Conservation (phyloP, 2,329 filamentous ascomycete species). For the Fusarium graminum region DNA sequence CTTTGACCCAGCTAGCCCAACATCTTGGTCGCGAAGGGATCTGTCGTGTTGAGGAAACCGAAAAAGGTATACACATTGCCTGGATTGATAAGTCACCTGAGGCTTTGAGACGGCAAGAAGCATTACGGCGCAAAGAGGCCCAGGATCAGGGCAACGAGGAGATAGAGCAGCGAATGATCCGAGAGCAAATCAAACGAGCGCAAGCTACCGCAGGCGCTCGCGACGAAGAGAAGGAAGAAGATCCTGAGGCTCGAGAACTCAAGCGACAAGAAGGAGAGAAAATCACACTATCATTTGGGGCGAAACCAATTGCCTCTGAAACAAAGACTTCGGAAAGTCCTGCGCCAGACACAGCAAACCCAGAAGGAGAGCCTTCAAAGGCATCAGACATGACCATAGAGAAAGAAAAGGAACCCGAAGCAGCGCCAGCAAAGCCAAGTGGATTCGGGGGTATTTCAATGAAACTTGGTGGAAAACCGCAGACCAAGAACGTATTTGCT, state of each 20-base stretch:
- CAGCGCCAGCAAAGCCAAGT: constrained; percentile 51
- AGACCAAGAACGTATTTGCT: constrained; percentile 82
- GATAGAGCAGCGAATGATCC: constrained; percentile 84
- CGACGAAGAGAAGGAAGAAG: constrained; percentile 56
- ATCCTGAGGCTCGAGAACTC: constrained; percentile 61
- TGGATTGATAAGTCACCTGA: constrained; percentile 96
- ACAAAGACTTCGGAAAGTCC: constrained; percentile 37
- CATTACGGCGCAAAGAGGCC: constrained; percentile 83
- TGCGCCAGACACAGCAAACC: constrained; percentile 21
- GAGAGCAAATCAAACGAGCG: constrained; percentile 85
- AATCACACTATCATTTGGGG: constrained; percentile 77
- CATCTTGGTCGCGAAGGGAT: constrained; percentile 87
- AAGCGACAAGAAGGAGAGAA: constrained; percentile 79
- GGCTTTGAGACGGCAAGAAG: constrained; percentile 82
- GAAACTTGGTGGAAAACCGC: constrained; percentile 73
- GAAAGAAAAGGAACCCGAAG: constrained; percentile 26
- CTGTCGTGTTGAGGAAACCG: constrained; percentile 89
- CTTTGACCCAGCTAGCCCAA: constrained; percentile 92
- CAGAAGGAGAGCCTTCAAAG: constrained; percentile 23
- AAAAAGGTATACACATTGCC: constrained; percentile 85
- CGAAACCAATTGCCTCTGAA: constrained; percentile 52
- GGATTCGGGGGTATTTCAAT: constrained; percentile 66
- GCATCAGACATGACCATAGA: constrained; percentile 9
- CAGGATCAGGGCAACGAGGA: constrained; percentile 93
- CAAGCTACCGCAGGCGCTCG: constrained; percentile 63